Percentiles rank a stretch among this genome's conserved stretches.
Evolutionary conservation across 768 basidiomycete genomes (phyloP).

Genomic region (Kwoniella heveanensis): DNA sequence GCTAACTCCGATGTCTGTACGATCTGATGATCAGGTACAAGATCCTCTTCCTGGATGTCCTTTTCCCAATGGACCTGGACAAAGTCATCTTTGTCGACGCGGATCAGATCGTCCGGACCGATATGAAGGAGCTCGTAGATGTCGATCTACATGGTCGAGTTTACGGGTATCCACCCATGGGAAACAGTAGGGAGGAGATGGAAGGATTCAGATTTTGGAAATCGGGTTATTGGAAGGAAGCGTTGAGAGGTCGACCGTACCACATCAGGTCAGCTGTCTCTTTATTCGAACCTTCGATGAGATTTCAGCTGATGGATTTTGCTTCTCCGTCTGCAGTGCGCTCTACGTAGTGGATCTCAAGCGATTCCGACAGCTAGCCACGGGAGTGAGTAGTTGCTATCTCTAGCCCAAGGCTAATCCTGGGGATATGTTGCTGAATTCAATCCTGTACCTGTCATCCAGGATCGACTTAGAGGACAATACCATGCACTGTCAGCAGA

Average conservation of each 20-base stretch:
- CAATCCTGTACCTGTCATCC: too few species aligned
- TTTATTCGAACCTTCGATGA: too few species aligned
- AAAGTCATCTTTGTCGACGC: constrained; percentile 99
- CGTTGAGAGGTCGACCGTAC: constrained; percentile 78
- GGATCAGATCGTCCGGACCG: constrained; percentile 81
- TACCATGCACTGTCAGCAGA: constrained; percentile 94
- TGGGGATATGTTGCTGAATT: background rate
- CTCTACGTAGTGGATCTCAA: constrained; percentile 94
- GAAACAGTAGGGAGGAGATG: constrained; percentile 89
- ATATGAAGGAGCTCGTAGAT: constrained; percentile 91
- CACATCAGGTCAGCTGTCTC: constrained; percentile 89
- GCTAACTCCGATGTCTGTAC: too few species aligned
- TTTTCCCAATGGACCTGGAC: constrained; percentile 98
- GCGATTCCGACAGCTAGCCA: constrained; percentile 73
- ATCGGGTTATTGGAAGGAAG: constrained; percentile 77
- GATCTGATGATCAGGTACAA: constrained; percentile 65
- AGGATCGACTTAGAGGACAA: constrained; percentile 62
- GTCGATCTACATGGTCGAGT: constrained; percentile 88
- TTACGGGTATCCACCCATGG: constrained; percentile 97
- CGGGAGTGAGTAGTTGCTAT: constrained; percentile 17
- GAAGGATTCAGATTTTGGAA: constrained; percentile 99
- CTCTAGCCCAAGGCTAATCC: background rate
- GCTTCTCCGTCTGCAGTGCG: constrained; percentile 62
- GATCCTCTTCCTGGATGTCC: constrained; percentile 96
- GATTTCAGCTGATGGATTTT: background rate